Evolutionary conservation across 2,329 filamentous ascomycete species (phyloP).

Genomic region (Phyllachora maydis): DNA sequence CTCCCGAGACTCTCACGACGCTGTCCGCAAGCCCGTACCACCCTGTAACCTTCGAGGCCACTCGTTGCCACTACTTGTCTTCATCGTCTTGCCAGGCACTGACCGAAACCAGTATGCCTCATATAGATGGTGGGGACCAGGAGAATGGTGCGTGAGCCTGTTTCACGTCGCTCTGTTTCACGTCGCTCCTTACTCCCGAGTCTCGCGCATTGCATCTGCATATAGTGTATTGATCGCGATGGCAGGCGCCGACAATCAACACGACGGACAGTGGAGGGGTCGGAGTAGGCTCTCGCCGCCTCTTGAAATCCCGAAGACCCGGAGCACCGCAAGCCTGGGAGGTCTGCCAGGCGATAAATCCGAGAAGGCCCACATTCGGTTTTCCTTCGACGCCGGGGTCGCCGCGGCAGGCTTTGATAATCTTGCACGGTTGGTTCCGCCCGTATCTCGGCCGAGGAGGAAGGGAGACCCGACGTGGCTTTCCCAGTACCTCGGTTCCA

Average conservation of each 20-base stretch:
- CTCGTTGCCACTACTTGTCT: no score
- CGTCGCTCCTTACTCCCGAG: no score
- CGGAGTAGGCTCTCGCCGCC: slow-evolving; percentile 22
- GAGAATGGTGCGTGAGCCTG: slow-evolving; percentile 21
- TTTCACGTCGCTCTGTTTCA: no score
- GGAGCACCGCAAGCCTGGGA: slow-evolving; percentile 41
- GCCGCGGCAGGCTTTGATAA: slow-evolving; percentile 43
- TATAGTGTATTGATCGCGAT: no score
- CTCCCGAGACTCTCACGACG: no score
- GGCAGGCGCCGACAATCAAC: slow-evolving; percentile 18
- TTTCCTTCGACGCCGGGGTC: slow-evolving; percentile 57
- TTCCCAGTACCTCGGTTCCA: not conserved
- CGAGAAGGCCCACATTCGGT: slow-evolving; percentile 42
- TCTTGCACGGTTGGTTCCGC: slow-evolving; percentile 45
- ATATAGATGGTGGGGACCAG: slow-evolving; percentile 17
- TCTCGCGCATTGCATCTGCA: no score
- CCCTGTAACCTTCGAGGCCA: no score
- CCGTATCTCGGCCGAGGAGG: slow-evolving; percentile 2
- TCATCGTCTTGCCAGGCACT: no score
- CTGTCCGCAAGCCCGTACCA: no score
- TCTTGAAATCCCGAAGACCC: slow-evolving; percentile 38
- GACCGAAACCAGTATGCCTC: slow-evolving; percentile 24
- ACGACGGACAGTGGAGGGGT: slow-evolving; percentile 17
- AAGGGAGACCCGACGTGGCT: not conserved
- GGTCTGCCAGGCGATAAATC: slow-evolving; percentile 24